Evolutionary conservation across 2,329 filamentous ascomycete genomes (phyloP).

Genomic region (Shiraia bambusicola): DNA sequence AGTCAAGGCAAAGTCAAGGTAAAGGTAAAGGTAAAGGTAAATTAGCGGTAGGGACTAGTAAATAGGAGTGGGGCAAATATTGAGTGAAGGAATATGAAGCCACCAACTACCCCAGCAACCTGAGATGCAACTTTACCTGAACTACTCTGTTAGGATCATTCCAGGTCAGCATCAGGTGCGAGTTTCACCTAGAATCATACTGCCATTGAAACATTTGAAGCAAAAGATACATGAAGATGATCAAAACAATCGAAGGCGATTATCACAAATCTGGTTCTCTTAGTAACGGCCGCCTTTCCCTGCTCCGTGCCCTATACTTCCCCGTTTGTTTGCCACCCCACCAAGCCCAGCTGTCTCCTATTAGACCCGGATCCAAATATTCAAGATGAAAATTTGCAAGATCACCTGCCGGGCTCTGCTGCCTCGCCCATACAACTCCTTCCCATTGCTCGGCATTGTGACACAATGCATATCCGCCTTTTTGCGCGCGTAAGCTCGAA

Average conservation of each 20-base stretch:
- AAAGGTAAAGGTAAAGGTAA: too few relatives aligned
- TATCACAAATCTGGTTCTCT: not conserved
- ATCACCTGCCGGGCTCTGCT: constrained; percentile 18
- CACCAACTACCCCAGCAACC: too few relatives aligned
- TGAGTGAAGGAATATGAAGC: too few relatives aligned
- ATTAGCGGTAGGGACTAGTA: too few relatives aligned
- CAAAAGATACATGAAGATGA: too few relatives aligned
- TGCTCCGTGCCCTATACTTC: constrained; percentile 2
- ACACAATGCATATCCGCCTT: constrained; percentile 31
- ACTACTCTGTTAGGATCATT: too few relatives aligned
- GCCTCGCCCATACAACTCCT: constrained; percentile 35
- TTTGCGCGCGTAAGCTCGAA: constrained; percentile 16
- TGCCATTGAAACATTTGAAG: too few relatives aligned
- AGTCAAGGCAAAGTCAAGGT: too few relatives aligned
- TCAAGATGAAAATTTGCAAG: constrained; percentile 27
- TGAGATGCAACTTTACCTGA: not conserved
- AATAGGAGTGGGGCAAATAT: too few relatives aligned
- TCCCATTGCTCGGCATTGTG: constrained; percentile 24
- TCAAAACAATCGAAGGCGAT: too few relatives aligned
- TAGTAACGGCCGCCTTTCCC: constrained; percentile 27
- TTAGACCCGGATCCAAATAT: constrained; percentile 26
- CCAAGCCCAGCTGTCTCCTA: constrained; percentile 21
- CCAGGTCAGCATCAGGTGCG: too few relatives aligned
- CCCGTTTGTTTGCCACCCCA: constrained; percentile 17
- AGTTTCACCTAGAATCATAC: too few relatives aligned